phyloP scores from a whole-genome alignment of 2,329 filamentous ascomycete species.

The Colletotrichum agaves region DNA sequence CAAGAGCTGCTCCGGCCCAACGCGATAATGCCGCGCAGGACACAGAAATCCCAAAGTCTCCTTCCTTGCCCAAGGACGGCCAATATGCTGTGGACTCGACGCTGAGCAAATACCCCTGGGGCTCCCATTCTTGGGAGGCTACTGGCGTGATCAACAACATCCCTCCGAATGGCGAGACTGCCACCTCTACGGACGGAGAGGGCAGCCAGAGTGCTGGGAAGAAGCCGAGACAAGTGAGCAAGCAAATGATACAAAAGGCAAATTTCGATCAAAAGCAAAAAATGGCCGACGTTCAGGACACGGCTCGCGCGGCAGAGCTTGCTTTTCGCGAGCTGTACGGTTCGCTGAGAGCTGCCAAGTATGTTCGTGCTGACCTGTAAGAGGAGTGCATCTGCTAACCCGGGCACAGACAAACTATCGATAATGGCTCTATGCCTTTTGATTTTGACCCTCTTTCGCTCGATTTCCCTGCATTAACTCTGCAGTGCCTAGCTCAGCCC shows the following conservation, averaged over 20 bases:
- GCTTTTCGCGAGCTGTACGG: conserved; percentile 85
- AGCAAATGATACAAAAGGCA: conserved; percentile 65
- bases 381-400: conserved; percentile 19
- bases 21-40: conserved; percentile 40
- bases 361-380: conserved; percentile 46
- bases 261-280: conserved; percentile 73
- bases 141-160: conserved; percentile 84
- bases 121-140: conserved; percentile 74
- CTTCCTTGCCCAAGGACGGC: conserved; percentile 54
- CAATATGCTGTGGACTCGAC: conserved; percentile 57
- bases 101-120: conserved; percentile 65
- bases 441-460: conserved; percentile 88
- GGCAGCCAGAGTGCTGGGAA: conserved; percentile 48
- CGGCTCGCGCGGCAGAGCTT: conserved; percentile 84
- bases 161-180: conserved; percentile 50
- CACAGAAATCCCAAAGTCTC: conserved; percentile 49
- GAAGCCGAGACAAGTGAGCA: conserved; percentile 57
- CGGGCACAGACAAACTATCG: conserved; percentile 61
- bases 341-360: conserved; percentile 87
- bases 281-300: conserved; percentile 78
- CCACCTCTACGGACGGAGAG: conserved; percentile 40
- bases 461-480: conserved; percentile 85
- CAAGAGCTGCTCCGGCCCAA: conserved; percentile 53
- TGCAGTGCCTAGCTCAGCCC: conserved; percentile 83
- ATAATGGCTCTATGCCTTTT: conserved; percentile 67